Evolutionary conservation across 2,329 filamentous ascomycete genomes (phyloP).

Genomic region (Fusarium domesticum): DNA sequence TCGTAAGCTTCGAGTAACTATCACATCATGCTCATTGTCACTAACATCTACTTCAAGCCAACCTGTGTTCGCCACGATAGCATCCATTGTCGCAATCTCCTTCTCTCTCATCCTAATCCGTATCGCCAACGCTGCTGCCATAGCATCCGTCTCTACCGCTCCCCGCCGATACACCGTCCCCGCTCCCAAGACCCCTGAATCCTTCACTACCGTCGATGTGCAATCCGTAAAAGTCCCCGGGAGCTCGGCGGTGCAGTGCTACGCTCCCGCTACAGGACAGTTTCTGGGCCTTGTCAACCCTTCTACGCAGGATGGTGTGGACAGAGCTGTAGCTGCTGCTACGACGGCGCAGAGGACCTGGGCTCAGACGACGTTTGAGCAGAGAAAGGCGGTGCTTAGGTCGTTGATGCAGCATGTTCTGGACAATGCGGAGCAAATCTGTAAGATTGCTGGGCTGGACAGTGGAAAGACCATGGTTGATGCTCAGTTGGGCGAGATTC

Average conservation of each 20-base stretch:
- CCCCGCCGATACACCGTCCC: slow-evolving; percentile 60
- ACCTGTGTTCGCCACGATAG: slow-evolving; percentile 28
- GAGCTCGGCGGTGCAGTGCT: slow-evolving; percentile 73
- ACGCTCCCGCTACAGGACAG: slow-evolving; percentile 84
- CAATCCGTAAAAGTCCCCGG: slow-evolving; percentile 63
- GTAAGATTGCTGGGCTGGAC: slow-evolving; percentile 80
- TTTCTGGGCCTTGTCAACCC: slow-evolving; percentile 78
- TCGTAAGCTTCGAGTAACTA: slow-evolving; percentile 20
- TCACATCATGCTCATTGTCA: slow-evolving; percentile 9
- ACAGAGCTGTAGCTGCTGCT: slow-evolving; percentile 72
- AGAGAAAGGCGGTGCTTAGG: slow-evolving; percentile 75
- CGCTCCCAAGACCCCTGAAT: slow-evolving; percentile 58
- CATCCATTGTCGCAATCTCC: slow-evolving; percentile 30
- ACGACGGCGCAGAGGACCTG: slow-evolving; percentile 72
- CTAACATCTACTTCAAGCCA: slow-evolving; percentile 20
- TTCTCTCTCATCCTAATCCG: slow-evolving; percentile 33
- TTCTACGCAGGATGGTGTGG: slow-evolving; percentile 71
- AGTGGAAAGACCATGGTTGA: slow-evolving; percentile 96
- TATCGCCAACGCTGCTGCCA: slow-evolving; percentile 23
- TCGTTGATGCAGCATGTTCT: slow-evolving; percentile 80
- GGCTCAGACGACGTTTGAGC: slow-evolving; percentile 71
- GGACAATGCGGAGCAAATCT: slow-evolving; percentile 85
- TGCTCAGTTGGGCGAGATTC: slow-evolving; percentile 87
- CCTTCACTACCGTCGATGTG: slow-evolving; percentile 55
- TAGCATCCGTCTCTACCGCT: slow-evolving; percentile 26